Evolutionary conservation across 306 rosid genomes (phyloP), one percentile per base, ranked within the genome.

Genomic region (Fragaria iinumae): DNA sequence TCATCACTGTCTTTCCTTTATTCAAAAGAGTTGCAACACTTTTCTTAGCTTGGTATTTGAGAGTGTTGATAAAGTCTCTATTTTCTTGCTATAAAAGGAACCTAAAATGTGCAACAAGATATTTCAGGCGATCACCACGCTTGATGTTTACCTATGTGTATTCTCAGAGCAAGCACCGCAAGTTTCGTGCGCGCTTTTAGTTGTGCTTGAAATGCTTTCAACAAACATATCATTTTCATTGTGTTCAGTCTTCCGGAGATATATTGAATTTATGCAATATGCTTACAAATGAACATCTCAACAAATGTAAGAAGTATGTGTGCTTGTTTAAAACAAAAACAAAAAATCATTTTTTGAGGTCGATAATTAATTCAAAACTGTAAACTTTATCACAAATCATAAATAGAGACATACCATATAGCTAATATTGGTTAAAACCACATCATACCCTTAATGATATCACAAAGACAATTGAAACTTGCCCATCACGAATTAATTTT

Each of bases 31-130:
- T 57, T 8, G 62, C 8, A 23, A 59, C 65, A 25, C 65, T 59
- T 52, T 2, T 7, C 59, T 53, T 2, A 20, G 25, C 59, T 20
- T 20, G 7, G 25, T 53, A 53, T 53, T n/a, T n/a, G 38, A 59
- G 73, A 79, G 69, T 68, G 64, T 36, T 75, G 75, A 68, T 16
- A 85, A 78, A 68, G 21, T 72, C 57, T 73, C 64, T 49, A 66
- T 79, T 88, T 84, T 78, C 84, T 84, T 83, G 73, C 73, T 71
- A 29, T 29, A 29, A 36, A 83, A 81, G 88, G 84, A 23, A 84
- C 73, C 76, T 70, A 41, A 71, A 71, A 45, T 77, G 39, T 84
- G 65, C 78, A 53, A 50, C 72, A 71, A 81, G 32, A 52, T 60
- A 63, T 78, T 73, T 72, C 79, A 50, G 48, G 39, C 11, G 47